Conservation (phyloP, 2,329 filamentous ascomycete genomes). For the Xylariomycetidae sp. region DNA sequence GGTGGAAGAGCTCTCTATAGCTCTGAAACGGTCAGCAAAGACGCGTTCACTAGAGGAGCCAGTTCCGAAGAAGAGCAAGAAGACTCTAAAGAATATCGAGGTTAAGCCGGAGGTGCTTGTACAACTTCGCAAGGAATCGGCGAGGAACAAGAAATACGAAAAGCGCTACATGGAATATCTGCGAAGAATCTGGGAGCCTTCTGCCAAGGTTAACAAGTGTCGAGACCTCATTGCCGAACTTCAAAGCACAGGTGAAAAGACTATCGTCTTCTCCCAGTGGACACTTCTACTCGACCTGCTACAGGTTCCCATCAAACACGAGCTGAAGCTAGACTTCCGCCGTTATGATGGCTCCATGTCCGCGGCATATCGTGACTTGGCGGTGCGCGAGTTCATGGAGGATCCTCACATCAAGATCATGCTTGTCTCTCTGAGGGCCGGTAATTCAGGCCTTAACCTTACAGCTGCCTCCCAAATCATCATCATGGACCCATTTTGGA, state of each 20-base stretch:
- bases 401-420: conserved; percentile 60
- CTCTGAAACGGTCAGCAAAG: no score
- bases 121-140: conserved; percentile 60
- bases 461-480: conserved; percentile 80
- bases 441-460: conserved; percentile 82
- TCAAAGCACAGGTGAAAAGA: conserved; percentile 59
- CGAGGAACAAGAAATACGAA: conserved; percentile 50
- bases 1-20: conserved; percentile 17
- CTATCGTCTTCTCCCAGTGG: conserved; percentile 78
- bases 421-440: conserved; percentile 74
- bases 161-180: conserved; percentile 66
- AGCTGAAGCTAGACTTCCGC: conserved; percentile 49
- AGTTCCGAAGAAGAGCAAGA: conserved; percentile 38
- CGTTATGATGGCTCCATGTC: conserved; percentile 78
- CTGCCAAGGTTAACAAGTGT: conserved; percentile 68
- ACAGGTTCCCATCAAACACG: conserved; percentile 62
- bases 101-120: conserved; percentile 32
- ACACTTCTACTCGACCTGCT: conserved; percentile 74
- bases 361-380: conserved; percentile 58
- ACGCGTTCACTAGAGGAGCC: no score
- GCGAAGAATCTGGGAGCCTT: conserved; percentile 65
- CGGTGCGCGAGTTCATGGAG: conserved; percentile 62
- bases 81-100: conserved; percentile 34
- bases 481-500: conserved; percentile 92
- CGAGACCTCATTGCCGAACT: conserved; percentile 56